A percentile compares a stretch with the other conserved stretches of the same genome.
Evolutionary conservation across 1,139 yeast species (phyloP).

Genomic region (Yamadazyma spencermartinsiae): DNA sequence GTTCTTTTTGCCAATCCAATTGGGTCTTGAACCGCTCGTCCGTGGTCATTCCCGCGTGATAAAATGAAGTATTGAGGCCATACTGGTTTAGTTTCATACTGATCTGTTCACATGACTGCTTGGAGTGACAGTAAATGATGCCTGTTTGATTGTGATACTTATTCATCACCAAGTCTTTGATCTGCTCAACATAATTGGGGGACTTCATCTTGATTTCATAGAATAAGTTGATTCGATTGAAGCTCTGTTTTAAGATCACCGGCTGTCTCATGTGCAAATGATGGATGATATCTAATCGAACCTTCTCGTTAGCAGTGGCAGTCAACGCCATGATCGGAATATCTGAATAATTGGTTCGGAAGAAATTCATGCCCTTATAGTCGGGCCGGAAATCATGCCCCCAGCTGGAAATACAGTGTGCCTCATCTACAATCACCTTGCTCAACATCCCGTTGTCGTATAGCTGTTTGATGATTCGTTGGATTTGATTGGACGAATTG

Average conservation of each 20-base stretch:
- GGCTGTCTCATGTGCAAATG: slow-evolving; percentile 61
- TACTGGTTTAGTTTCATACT: slow-evolving; percentile 56
- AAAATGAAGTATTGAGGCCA: slow-evolving; percentile 71
- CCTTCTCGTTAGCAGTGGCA: slow-evolving; percentile 95
- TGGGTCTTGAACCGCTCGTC: slow-evolving; percentile 74
- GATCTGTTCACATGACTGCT: slow-evolving; percentile 83
- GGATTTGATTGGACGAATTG: slow-evolving; percentile 71
- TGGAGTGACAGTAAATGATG: slow-evolving; percentile 90
- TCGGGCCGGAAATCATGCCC: slow-evolving; percentile 99
- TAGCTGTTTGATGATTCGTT: slow-evolving; percentile 59
- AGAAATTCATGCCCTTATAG: slow-evolving; percentile 75
- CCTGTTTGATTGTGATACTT: slow-evolving; percentile 70
- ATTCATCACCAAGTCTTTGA: slow-evolving; percentile 53
- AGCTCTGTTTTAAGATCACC: slow-evolving; percentile 68
- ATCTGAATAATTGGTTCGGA: slow-evolving; percentile 71
- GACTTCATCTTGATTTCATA: slow-evolving; percentile 75
- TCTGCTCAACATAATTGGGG: slow-evolving; percentile 57
- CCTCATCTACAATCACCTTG: slow-evolving; percentile 93
- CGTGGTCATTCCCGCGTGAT: slow-evolving; percentile 92
- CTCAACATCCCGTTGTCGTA: slow-evolving; percentile 63
- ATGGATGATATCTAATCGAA: slow-evolving; percentile 80
- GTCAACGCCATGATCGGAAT: slow-evolving; percentile 95
- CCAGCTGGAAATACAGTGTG: slow-evolving; percentile 98
- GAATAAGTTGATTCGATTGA: slow-evolving; percentile 82
- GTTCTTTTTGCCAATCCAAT: slow-evolving; percentile 75